Percentiles rank a stretch among this genome's conserved stretches.
phyloP scores from a whole-genome alignment of 768 basidiomycete species.

The Xerocomellus intermedius region DNA sequence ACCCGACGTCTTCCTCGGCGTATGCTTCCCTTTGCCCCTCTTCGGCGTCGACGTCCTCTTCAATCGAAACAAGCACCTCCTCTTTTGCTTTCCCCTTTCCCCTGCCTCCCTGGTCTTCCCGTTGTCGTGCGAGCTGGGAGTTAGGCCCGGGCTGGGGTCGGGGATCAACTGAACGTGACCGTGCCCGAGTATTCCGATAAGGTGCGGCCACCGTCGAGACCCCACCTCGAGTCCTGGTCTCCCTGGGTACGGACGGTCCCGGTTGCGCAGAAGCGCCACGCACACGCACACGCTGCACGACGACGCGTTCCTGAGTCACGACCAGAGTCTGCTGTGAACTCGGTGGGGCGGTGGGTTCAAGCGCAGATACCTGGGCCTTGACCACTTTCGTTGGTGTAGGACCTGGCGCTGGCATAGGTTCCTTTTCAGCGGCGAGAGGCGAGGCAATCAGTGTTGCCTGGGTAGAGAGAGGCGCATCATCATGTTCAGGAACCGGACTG shows the following conservation, averaged over 20 bases:
- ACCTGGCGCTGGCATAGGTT: background rate
- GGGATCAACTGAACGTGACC: slow-evolving; percentile 24
- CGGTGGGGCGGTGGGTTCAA: background rate
- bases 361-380: background rate
- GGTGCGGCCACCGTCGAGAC: slow-evolving; percentile 1
- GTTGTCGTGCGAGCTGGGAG: background rate
- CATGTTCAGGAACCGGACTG: background rate
- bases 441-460: slow-evolving; percentile 28
- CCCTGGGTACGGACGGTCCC: slow-evolving; percentile 6
- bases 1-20: background rate
- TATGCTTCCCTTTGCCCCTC: background rate
- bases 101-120: background rate
- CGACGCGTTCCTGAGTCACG: background rate
- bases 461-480: slow-evolving; percentile 18
- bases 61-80: background rate
- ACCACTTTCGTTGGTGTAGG: background rate
- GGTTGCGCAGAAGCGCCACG: slow-evolving; percentile 14
- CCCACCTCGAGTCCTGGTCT: background rate
- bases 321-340: slow-evolving; percentile 14
- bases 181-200: slow-evolving; percentile 20
- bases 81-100: slow-evolving; percentile 8
- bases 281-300: slow-evolving; percentile 1
- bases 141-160: background rate
- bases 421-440: slow-evolving; percentile 7
- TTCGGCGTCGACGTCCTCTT: slow-evolving; percentile 5